Percentiles rank a stretch among this genome's conserved stretches.
These are phyloP conservation scores for Suillus ampliporus DNA, from an alignment of 768 basidiomycete genomes.

Conservation along the genomic window DNA sequence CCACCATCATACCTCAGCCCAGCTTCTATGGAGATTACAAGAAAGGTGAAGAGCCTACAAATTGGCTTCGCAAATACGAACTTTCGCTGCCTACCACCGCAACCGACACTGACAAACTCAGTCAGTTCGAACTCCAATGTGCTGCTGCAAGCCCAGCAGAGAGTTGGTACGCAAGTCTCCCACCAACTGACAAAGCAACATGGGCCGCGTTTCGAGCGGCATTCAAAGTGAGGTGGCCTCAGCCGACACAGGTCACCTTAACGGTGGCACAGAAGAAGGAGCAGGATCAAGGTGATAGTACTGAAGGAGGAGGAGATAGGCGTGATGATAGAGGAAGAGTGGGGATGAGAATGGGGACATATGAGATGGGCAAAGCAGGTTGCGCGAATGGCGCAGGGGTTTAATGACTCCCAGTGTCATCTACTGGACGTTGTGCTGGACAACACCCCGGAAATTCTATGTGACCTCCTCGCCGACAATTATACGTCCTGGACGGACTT, in stretches of 20 bases:
- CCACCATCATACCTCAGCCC: too few species aligned
- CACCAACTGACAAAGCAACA: background rate
- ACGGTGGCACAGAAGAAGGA: background rate
- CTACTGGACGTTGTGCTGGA: background rate
- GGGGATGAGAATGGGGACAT: background rate
- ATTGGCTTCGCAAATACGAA: background rate
- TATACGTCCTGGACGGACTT: background rate
- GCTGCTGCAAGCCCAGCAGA: background rate
- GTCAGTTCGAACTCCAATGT: background rate
- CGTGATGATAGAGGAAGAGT: background rate
- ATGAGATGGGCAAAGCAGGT: background rate
- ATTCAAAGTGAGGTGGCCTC: too few species aligned
- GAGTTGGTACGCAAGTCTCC: background rate
- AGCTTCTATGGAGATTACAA: background rate
- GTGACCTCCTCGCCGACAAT: background rate
- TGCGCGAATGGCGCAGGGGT: background rate
- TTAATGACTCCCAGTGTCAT: background rate
- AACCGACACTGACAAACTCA: background rate
- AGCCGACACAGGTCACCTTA: too few species aligned
- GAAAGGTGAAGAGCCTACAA: background rate
- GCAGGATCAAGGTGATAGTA: accelerated
- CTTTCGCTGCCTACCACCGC: background rate
- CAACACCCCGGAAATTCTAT: background rate
- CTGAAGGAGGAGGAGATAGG: background rate
- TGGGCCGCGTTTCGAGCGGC: too few species aligned